Evolutionary conservation across 2,329 filamentous ascomycete genomes (phyloP).

Genomic region (Fusarium paranaense): DNA sequence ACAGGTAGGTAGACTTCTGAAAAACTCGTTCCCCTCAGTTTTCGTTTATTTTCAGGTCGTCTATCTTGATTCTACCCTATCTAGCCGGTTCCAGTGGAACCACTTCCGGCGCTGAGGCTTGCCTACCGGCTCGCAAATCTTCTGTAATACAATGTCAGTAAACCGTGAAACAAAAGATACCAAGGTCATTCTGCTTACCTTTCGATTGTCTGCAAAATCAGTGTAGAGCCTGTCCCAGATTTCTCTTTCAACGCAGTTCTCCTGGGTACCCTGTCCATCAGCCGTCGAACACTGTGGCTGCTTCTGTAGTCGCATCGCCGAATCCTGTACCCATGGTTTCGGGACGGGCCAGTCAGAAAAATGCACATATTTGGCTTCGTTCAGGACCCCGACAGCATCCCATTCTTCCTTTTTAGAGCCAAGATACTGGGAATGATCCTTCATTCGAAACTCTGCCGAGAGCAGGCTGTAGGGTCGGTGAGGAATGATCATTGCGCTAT

Average conservation of each 20-base stretch:
- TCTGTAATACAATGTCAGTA: conserved; percentile 6
- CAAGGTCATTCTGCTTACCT: neutral
- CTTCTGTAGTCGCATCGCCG: neutral
- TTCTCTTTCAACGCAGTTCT: conserved; percentile 15
- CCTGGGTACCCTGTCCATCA: neutral
- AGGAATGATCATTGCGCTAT: conserved; percentile 70
- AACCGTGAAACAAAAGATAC: neutral
- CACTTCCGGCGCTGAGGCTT: conserved; percentile 7
- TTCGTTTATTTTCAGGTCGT: neutral
- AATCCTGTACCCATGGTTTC: conserved; percentile 61
- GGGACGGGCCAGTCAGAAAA: conserved; percentile 80
- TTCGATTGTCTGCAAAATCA: conserved; percentile 21
- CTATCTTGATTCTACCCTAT: neutral
- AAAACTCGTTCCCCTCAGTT: neutral
- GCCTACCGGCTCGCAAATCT: conserved; percentile 16
- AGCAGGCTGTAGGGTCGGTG: conserved; percentile 73
- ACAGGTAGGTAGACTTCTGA: neutral
- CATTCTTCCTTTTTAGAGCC: conserved; percentile 60
- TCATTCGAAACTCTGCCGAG: conserved; percentile 70
- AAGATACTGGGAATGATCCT: conserved; percentile 60
- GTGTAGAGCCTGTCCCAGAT: conserved; percentile 35
- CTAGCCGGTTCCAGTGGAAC: conserved; percentile 18
- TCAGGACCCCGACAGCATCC: conserved; percentile 65
- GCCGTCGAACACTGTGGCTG: conserved; percentile 7
- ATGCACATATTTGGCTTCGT: conserved; percentile 75